Evolutionary conservation across 192 early-diverging fungal genomes (phyloP).

Genomic region (Linnemannia zychae): DNA sequence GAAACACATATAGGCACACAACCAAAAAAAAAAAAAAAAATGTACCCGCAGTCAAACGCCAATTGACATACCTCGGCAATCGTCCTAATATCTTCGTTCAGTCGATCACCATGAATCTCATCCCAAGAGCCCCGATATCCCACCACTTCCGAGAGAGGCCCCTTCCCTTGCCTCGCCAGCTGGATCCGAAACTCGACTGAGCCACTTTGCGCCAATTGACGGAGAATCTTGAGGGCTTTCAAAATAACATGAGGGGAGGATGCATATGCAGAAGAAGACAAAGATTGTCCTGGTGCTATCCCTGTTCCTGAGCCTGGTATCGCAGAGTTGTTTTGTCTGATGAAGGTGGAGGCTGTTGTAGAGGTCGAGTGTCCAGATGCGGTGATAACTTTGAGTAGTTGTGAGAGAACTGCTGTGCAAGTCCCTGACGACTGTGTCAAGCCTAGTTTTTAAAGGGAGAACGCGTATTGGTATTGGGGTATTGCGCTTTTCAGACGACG

Average conservation of each 20-base stretch:
- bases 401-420: conserved; percentile 16
- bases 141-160: conserved; percentile 22
- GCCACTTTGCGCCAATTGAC: conserved; percentile 45
- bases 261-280: conserved; percentile 17
- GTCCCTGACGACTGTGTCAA: conserved; percentile 42
- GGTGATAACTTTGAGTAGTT: conserved; percentile 42
- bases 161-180: conserved; percentile 33
- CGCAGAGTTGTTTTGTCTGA: not conserved
- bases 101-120: conserved; percentile 46
- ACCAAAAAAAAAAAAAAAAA: too few species aligned
- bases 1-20: not conserved
- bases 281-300: not conserved
- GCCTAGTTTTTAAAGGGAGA: conserved; percentile 5
- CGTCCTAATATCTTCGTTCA: conserved; percentile 36
- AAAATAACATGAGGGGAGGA: conserved; percentile 39
- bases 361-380: conserved; percentile 8
- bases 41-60: too few species aligned
- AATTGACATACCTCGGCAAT: conserved; percentile 31
- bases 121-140: conserved; percentile 44
- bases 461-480: too few species aligned
- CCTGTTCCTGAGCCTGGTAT: not conserved
- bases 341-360: not conserved
- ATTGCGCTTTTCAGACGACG: too few species aligned
- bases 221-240: conserved; percentile 51
- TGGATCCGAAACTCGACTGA: conserved; percentile 36